Conservation (phyloP, 2,329 filamentous ascomycete genomes). For the Alternaria viburni region DNA sequence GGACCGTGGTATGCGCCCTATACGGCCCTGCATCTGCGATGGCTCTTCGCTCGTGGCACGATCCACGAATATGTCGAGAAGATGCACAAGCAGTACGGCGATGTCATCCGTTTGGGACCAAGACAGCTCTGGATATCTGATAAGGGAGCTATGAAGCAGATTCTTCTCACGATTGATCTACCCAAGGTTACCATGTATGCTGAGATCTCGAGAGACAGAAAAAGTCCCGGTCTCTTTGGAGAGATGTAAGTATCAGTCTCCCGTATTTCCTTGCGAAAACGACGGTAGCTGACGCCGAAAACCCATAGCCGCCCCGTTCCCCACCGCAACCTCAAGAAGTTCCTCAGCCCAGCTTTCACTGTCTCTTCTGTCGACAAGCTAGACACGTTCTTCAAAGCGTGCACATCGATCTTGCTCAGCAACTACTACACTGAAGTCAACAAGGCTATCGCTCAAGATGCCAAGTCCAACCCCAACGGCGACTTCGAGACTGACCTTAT, state of each 20-base stretch:
- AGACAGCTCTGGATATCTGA: constrained; percentile 1
- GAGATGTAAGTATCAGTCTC: background rate
- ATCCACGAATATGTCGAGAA: background rate
- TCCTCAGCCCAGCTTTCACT: constrained; percentile 1
- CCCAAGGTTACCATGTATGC: constrained; percentile 3
- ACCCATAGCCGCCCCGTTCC: background rate
- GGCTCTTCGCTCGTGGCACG: constrained; percentile 1
- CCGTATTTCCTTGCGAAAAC: background rate
- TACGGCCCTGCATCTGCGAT: constrained; percentile 3
- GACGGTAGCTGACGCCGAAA: background rate
- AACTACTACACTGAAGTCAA: constrained; percentile 1
- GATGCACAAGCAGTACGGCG: constrained; percentile 1
- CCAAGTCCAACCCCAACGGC: background rate
- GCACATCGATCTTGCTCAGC: background rate
- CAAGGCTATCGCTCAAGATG: background rate
- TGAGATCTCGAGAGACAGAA: constrained; percentile 2
- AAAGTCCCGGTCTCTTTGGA: background rate
- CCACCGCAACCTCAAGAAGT: constrained; percentile 1
- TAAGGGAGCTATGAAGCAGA: constrained; percentile 3
- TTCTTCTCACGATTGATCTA: background rate
- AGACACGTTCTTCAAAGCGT: constrained; percentile 6
- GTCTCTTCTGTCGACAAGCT: background rate
- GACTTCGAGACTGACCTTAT: background rate
- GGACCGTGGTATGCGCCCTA: constrained; percentile 4
- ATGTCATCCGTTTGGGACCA: background rate